Conservation (phyloP, 306 rosid genomes). For the Astragalus membranaceus region DNA sequence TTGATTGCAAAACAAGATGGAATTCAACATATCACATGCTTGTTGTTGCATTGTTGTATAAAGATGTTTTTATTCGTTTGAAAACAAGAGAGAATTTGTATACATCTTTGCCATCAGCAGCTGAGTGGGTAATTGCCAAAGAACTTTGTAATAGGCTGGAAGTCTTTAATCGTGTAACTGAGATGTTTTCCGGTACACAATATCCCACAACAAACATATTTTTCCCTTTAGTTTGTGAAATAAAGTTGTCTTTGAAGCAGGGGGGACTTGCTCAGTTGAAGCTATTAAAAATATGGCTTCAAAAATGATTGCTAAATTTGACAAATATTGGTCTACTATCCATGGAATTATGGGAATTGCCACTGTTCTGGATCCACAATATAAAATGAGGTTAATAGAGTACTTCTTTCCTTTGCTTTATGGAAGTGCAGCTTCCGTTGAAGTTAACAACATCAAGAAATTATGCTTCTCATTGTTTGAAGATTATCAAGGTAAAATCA, state of each 20-base stretch:
- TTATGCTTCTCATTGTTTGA: not conserved
- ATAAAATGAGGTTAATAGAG: not conserved
- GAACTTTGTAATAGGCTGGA: not conserved
- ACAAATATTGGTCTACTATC: not conserved
- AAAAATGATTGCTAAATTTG: not conserved
- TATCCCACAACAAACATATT: not conserved
- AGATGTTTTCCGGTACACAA: not conserved
- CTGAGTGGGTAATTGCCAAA: not conserved
- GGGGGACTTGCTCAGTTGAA: not conserved
- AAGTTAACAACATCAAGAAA: not conserved
- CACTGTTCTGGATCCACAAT: not conserved
- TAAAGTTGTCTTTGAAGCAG: not conserved
- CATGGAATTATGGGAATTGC: not conserved
- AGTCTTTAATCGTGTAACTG: not conserved
- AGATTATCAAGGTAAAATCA: not conserved
- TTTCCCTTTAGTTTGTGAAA: not conserved
- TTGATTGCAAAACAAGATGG: not conserved
- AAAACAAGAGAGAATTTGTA: not conserved
- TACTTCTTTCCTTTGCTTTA: not conserved
- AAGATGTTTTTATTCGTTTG: not conserved
- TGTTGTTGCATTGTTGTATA: not conserved
- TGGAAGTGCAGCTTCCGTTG: not conserved
- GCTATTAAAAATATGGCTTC: not conserved
- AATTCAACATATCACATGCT: not conserved
- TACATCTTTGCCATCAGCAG: too few relatives aligned